Evolutionary conservation across 2,329 filamentous ascomycete genomes (phyloP).

Genomic region (Ceratocystis destructans): DNA sequence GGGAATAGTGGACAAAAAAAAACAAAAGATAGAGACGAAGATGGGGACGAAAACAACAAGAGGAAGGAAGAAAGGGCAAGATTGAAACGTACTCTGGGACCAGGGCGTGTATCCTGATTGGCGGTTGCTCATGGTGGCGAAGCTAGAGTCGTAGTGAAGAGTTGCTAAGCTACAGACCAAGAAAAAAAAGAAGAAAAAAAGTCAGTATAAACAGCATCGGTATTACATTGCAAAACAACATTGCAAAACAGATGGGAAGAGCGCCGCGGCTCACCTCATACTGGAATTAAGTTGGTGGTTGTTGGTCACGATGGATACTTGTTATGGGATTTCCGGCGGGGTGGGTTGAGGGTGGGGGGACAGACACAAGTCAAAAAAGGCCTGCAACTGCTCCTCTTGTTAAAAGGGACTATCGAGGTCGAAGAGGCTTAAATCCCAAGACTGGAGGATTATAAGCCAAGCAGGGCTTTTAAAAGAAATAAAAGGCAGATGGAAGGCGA

Average conservation of each 20-base stretch:
- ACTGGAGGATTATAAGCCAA: background rate
- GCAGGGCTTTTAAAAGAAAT: background rate
- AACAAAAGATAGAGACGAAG: background rate
- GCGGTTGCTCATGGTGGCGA: slow-evolving; percentile 18
- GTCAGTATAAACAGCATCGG: slow-evolving; percentile 9
- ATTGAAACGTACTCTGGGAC: slow-evolving; percentile 10
- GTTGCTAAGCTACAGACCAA: slow-evolving; percentile 12
- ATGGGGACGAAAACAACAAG: slow-evolving; percentile 1
- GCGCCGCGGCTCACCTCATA: slow-evolving; percentile 18
- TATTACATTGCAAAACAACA: background rate
- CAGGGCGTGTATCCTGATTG: slow-evolving; percentile 14
- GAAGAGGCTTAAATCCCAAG: background rate
- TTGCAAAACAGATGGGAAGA: slow-evolving; percentile 13
- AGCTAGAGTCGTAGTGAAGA: slow-evolving; percentile 16
- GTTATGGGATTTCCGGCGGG: slow-evolving; percentile 8
- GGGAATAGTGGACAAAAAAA: slow-evolving; percentile 3
- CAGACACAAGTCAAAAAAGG: slow-evolving; percentile 12
- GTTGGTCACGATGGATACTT: slow-evolving; percentile 3
- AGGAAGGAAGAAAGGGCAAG: background rate
- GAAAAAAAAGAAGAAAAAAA: background rate
- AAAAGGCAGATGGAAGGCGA: background rate
- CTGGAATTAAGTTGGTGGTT: slow-evolving; percentile 12
- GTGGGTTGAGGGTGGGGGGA: slow-evolving; percentile 8
- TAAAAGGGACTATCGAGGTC: background rate
- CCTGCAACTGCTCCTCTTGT: slow-evolving; percentile 8